Percentiles rank a stretch among this genome's conserved stretches.
These are phyloP conservation scores for Endotrypanum monterogeii DNA, from an alignment of 208 protist genomes.

Conservation along the genomic window DNA sequence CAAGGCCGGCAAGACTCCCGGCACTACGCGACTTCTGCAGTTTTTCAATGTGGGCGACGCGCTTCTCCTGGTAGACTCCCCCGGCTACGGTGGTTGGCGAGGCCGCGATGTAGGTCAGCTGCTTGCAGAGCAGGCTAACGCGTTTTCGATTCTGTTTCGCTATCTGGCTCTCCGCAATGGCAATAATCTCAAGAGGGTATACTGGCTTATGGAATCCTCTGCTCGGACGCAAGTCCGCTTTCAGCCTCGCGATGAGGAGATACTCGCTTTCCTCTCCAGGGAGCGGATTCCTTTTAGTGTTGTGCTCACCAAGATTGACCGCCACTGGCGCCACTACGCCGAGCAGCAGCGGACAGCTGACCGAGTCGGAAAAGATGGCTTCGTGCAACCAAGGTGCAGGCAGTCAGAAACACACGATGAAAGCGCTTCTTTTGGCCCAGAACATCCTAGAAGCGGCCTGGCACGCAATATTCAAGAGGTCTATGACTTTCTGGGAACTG, in stretches of 20 bases:
- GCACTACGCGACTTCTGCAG: slow-evolving; percentile 78
- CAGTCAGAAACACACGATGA: slow-evolving; percentile 1
- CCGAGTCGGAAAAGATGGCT: slow-evolving; percentile 35
- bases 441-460: slow-evolving; percentile 42
- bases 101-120: slow-evolving; percentile 44
- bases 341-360: slow-evolving; percentile 27
- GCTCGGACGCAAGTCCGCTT: slow-evolving; percentile 44
- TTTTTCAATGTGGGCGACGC: slow-evolving; percentile 92
- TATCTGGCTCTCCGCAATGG: slow-evolving; percentile 82
- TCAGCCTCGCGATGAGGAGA: slow-evolving; percentile 76
- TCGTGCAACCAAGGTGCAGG: slow-evolving; percentile 16
- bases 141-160: slow-evolving; percentile 83
- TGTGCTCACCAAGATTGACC: slow-evolving; percentile 85
- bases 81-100: slow-evolving; percentile 87
- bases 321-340: slow-evolving; percentile 50
- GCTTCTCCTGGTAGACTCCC: slow-evolving; percentile 85
- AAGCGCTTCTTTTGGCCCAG: neutral
- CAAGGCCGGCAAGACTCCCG: slow-evolving; percentile 41
- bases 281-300: slow-evolving; percentile 85
- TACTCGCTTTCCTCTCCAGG: slow-evolving; percentile 63
- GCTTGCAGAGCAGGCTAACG: slow-evolving; percentile 53
- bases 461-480: slow-evolving; percentile 61
- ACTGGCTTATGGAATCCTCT: slow-evolving; percentile 83
- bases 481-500: slow-evolving; percentile 68
- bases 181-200: slow-evolving; percentile 80